Conservation (phyloP, 2,329 filamentous ascomycete species). For the Shiraia bambusicola region DNA sequence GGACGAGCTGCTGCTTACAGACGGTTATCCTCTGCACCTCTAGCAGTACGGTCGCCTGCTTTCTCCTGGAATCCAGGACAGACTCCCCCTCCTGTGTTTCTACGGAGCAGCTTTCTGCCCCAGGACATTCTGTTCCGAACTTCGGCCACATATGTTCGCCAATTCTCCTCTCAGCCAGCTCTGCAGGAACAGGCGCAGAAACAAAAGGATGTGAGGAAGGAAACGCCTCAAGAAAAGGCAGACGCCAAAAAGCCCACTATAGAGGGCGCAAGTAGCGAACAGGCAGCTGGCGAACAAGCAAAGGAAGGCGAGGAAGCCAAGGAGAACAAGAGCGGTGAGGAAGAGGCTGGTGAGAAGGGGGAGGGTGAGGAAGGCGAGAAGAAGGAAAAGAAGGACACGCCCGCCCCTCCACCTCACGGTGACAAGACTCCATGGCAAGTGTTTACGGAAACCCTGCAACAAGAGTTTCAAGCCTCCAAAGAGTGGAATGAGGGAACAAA, state of each 20-base stretch:
- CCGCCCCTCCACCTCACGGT: conserved; percentile 92
- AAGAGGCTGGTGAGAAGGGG: conserved; percentile 51
- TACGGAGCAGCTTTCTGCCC: conserved; percentile 48
- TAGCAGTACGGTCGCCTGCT: conserved; percentile 16
- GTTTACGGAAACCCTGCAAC: conserved; percentile 93
- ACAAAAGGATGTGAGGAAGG: conserved; percentile 37
- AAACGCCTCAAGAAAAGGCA: conserved; percentile 26
- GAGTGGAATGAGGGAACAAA: conserved; percentile 99
- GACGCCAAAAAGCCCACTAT: conserved; percentile 48
- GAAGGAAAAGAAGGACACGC: conserved; percentile 65
- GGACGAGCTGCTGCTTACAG: conserved; percentile 52
- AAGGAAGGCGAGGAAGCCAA: conserved; percentile 49
- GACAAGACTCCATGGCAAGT: conserved; percentile 99
- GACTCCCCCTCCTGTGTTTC: conserved; percentile 37
- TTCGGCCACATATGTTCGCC: conserved; percentile 47
- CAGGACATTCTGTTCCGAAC: conserved; percentile 44
- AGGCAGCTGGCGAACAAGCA: conserved; percentile 40
- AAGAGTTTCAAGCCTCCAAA: conserved; percentile 93
- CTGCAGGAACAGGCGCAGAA: conserved; percentile 40
- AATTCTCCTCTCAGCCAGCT: conserved; percentile 46
- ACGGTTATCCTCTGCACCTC: conserved; percentile 45
- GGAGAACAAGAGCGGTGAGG: conserved; percentile 46
- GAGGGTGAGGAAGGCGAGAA: conserved; percentile 49
- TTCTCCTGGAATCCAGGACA: conserved; percentile 12
- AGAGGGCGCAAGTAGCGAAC: conserved; percentile 32